These are phyloP conservation scores for Mortierella sp. DNA, from an alignment of 371 early-diverging fungal genomes.

Conservation along the genomic window DNA sequence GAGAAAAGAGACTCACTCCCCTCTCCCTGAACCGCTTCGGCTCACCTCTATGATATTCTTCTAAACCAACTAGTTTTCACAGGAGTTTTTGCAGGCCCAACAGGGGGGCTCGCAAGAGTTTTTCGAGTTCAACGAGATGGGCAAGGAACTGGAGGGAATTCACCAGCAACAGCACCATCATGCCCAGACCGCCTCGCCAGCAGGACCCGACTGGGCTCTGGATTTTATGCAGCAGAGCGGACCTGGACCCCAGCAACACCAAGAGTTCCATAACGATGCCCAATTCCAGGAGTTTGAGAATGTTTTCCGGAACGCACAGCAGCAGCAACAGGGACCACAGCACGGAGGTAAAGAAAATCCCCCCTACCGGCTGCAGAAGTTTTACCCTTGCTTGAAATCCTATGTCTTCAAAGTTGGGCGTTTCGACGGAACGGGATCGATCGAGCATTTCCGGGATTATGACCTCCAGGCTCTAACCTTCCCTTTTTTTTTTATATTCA, in stretches of 20 bases:
- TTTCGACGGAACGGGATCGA: not conserved
- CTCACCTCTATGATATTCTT: conserved; percentile 16
- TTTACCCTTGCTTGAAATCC: not conserved
- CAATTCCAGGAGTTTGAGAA: conserved; percentile 74
- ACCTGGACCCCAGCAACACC: conserved; percentile 47
- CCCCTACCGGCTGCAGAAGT: no score
- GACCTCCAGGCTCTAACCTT: not conserved
- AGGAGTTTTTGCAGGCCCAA: conserved; percentile 55
- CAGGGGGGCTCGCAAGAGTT: conserved; percentile 55
- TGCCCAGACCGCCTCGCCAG: conserved; percentile 38
- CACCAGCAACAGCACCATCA: conserved; percentile 38
- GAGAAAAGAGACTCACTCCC: conserved; percentile 16
- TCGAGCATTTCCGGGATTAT: not conserved
- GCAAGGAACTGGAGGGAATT: conserved; percentile 69
- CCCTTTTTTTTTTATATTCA: not conserved
- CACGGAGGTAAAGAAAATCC: conserved; percentile 16
- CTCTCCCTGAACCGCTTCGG: not conserved
- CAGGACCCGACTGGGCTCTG: conserved; percentile 72
- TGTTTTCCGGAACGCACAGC: conserved; percentile 61
- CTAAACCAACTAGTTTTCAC: conserved; percentile 60
- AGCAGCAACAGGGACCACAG: conserved; percentile 32
- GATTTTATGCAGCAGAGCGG: conserved; percentile 76
- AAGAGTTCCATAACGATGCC: conserved; percentile 48
- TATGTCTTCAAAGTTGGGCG: not conserved
- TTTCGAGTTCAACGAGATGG: conserved; percentile 71